Conservation (phyloP, 768 basidiomycete genomes). For the Termitomyces sp. region DNA sequence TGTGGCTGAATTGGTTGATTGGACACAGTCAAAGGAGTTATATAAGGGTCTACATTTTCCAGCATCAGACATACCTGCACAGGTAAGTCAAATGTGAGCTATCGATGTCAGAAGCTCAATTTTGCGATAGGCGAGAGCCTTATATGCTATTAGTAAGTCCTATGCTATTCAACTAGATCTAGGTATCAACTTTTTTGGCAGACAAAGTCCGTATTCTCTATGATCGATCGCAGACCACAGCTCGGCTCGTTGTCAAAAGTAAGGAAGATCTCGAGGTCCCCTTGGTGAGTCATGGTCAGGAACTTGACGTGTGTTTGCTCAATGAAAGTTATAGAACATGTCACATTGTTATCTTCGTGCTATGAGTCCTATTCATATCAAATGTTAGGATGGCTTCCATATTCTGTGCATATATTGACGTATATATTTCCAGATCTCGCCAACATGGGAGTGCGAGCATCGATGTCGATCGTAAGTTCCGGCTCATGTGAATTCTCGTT, state of each 20-base stretch:
- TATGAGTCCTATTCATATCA: conserved; percentile 82
- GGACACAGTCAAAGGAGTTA: conserved; percentile 66
- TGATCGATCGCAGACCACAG: conserved; percentile 65
- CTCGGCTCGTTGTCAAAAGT: conserved; percentile 60
- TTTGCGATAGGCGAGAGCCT: conserved; percentile 46
- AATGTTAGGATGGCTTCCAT: conserved; percentile 36
- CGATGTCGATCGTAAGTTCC: conserved; percentile 70
- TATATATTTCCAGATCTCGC: conserved; percentile 43
- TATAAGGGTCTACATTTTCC: conserved; percentile 72
- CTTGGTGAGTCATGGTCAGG: conserved; percentile 34
- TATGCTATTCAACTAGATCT: neutral
- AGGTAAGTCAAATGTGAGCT: conserved; percentile 28
- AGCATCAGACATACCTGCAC: conserved; percentile 61
- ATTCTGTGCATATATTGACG: neutral
- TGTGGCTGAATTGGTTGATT: conserved; percentile 76
- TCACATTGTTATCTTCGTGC: conserved; percentile 81
- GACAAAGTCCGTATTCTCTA: conserved; percentile 78
- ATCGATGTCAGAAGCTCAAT: neutral
- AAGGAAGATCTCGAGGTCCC: conserved; percentile 63
- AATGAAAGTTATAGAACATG: conserved; percentile 51
- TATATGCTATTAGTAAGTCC: conserved; percentile 60
- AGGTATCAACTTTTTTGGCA: conserved; percentile 13
- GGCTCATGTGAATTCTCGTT: neutral
- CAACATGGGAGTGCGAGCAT: conserved; percentile 80
- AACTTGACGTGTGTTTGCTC: neutral